Evolutionary conservation across 345 rosid species (phyloP), one percentile per base, ranked within the genome.

Genomic region (Arabis alpina): DNA sequence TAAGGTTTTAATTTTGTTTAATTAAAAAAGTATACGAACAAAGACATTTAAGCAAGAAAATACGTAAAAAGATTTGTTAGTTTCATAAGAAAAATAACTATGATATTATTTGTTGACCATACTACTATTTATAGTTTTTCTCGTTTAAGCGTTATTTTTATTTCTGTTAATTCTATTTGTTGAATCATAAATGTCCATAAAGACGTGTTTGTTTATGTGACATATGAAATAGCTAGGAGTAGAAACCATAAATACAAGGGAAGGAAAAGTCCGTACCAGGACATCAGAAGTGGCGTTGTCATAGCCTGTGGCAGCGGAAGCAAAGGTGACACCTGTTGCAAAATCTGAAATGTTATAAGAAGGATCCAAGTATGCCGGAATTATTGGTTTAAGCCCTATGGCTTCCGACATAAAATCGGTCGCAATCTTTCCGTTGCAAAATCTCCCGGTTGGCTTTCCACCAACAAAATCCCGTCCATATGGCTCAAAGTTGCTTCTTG

Each of bases 291-390:
- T 85, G 49, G 78, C 81, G 48, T 81, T 85, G 40, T 83, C 90
- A 52, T 81, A 85, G 28, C 90, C 90, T 1, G 86, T 80, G 11
- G 71, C 89, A 42, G 89, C 87, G 6, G 89, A 85, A 15, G 89
- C 89, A 61, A 85, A 85, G 8, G 80, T 68, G 12, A 83, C 90
- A 7, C 90, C 87, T 1, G 82, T 76, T 42, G 86, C 86, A 37
- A 85, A 83, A 76, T 83, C 87, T 2, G 84, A 68, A 3, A 85
- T 81, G 41, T 61, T 75, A 54, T 81, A 85, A 6, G 72, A 66
- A 12, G 90, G 84, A 74, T 85, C 90, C 76, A 85, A 78, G 68
- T 81, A 85, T 0, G 90, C 87, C 0, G 90, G 90, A 27, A 85
- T 49, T 0, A 59, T 42, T 0, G 76, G 67, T 61, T 83, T 85